Percentiles rank a stretch among this genome's conserved stretches.
Evolutionary conservation across 2,329 filamentous ascomycete species (phyloP).

Genomic region (Penicillium sp.): DNA sequence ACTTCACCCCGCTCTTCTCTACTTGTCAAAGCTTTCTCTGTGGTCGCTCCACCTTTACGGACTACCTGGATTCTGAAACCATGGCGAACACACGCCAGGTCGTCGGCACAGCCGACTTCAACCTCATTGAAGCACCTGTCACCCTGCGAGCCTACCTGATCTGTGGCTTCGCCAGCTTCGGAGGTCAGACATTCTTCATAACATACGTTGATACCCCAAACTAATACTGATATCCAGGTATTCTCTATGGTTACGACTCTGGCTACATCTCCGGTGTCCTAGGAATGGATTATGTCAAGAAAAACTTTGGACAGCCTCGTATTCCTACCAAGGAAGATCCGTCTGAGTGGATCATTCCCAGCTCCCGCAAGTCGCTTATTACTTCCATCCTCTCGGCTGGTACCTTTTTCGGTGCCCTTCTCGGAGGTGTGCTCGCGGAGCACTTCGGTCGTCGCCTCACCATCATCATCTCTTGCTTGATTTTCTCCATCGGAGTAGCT

Average conservation of each 20-base stretch:
- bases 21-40: neutral
- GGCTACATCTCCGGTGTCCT: slow-evolving; percentile 57
- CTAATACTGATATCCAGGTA: slow-evolving; percentile 3
- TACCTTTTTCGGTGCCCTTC: slow-evolving; percentile 75
- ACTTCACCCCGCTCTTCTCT: neutral
- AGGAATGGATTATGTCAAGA: slow-evolving; percentile 51
- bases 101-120: slow-evolving; percentile 49
- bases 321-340: slow-evolving; percentile 31
- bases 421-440: slow-evolving; percentile 74
- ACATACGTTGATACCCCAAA: too few species aligned
- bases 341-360: slow-evolving; percentile 44
- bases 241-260: slow-evolving; percentile 49
- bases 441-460: slow-evolving; percentile 64
- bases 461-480: slow-evolving; percentile 65
- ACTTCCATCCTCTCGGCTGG: slow-evolving; percentile 73
- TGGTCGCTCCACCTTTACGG: neutral
- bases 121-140: slow-evolving; percentile 65
- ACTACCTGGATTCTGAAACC: neutral
- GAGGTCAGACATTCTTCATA: slow-evolving; percentile 38
- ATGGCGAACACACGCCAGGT: slow-evolving; percentile 14
- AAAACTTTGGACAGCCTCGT: slow-evolving; percentile 33
- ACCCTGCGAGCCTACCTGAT: slow-evolving; percentile 68
- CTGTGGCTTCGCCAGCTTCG: slow-evolving; percentile 69
- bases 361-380: slow-evolving; percentile 59
- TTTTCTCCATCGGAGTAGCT: slow-evolving; percentile 68